Percentiles rank a stretch among this genome's conserved stretches.
phyloP scores from a whole-genome alignment of 1,284 basidiomycete genomes.

The Ganoderma leucocontextum region DNA sequence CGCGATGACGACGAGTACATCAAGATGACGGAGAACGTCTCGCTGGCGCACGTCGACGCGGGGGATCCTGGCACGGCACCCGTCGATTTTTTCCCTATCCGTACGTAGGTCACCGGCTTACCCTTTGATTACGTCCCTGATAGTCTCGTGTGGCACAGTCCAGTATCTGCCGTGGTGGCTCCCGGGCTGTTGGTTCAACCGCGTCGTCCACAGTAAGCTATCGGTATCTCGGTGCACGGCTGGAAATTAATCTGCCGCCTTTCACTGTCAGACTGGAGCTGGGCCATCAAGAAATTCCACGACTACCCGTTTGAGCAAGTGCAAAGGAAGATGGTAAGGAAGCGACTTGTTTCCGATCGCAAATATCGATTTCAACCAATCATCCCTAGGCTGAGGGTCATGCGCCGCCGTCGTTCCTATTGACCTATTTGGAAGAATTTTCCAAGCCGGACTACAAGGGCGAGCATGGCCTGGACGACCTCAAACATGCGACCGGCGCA shows the following conservation, averaged over 20 bases:
- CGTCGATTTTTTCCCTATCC: conserved; percentile 35
- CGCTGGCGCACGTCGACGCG: conserved; percentile 27
- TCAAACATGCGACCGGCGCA: conserved; percentile 27
- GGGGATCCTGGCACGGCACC: conserved; percentile 31
- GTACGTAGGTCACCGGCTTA: conserved; percentile 23
- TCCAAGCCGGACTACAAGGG: conserved; percentile 30
- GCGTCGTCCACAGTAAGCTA: conserved; percentile 31
- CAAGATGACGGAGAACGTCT: conserved; percentile 33
- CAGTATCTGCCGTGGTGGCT: conserved; percentile 38
- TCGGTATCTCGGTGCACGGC: background rate
- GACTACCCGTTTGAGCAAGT: conserved; percentile 35
- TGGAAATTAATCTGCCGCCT: background rate
- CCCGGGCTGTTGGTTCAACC: conserved; percentile 39
- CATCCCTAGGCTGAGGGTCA: conserved; percentile 28
- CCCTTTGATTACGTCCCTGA: conserved; percentile 4
- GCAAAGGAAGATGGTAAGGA: conserved; percentile 32
- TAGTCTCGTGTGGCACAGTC: conserved; percentile 23
- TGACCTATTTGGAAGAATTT: conserved; percentile 32
- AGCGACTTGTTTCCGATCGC: background rate
- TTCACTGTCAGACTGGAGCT: conserved; percentile 29
- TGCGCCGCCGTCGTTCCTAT: conserved; percentile 30
- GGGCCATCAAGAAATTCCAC: conserved; percentile 32
- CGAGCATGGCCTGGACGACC: conserved; percentile 31
- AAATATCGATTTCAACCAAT: background rate
- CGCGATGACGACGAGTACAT: conserved; percentile 36